Base-by-base conservation (phyloP, 306 rosid genomes). In the Macrotyloma uniflorum region DNA sequence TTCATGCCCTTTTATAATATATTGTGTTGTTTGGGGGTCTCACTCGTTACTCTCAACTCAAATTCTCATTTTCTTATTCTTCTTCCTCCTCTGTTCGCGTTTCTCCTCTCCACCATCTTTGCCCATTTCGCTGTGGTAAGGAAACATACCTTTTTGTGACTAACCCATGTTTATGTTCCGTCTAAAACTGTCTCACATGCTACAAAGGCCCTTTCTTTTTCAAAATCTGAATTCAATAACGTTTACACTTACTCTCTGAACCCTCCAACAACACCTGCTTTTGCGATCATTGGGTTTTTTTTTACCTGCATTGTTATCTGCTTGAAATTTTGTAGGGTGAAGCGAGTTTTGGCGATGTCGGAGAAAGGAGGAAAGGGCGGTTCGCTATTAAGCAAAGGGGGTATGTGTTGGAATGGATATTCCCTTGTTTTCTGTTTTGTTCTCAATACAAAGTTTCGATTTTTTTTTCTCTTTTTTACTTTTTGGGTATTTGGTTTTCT, bases 311-410 rank as follows among this genome's bases (percentile, higher is more conserved):
- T 81, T 84, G 36, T 12, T n/a, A 26, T 67, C 20, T 81, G 6
- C 30, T 78, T 74, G 49, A 16, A 67, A 77, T 46, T 82, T 75
- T 79, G 62, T 36, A 82, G 82, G 85, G 71, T 59, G 76, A 73
- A 70, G 35, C 59, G 28, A 18, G 54, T 54, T 70, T 78, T 62
- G 3, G 70, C 16, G 47, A 89, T 91, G 94, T 77, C 89, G 69
- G 97, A 88, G 51, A 93, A 91, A 85, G 92, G 89, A 36, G 97
- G 90, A 77, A 91, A 86, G 83, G 90, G 86, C 53, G 83, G 35
- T 66, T 76, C 93, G 26, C 36, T 67, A 23, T 43, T 75, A 38
- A 76, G 81, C 82, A 85, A 82, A 82, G 79, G 83, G 30, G 77
- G 84, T 85, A 26, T 68, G 66, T 54, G 13, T 81, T 71, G 33